Evolutionary conservation across 768 basidiomycete species (phyloP).

Genomic region (Termitomyces sp.): DNA sequence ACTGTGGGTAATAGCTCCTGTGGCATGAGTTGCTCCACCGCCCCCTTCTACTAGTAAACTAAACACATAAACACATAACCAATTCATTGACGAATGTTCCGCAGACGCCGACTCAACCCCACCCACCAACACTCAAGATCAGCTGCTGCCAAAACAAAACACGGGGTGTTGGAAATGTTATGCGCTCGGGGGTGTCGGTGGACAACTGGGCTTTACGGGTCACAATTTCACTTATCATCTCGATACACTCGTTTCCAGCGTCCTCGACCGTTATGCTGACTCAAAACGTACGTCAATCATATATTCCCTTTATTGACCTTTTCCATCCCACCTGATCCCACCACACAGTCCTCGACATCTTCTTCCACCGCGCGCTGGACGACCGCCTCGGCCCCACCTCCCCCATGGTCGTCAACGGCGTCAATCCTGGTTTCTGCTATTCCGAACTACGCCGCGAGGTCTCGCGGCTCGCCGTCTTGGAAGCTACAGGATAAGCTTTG

Average conservation of each 20-base stretch:
- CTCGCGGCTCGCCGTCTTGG: slow-evolving; percentile 8
- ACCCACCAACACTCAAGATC: no score
- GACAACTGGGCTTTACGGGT: not conserved
- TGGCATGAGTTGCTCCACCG: no score
- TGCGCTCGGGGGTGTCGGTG: no score
- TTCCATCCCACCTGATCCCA: no score
- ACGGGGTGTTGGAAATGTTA: no score
- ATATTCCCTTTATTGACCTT: no score
- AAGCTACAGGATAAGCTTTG: not conserved
- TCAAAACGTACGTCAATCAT: not conserved
- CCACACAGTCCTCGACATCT: slow-evolving; percentile 33
- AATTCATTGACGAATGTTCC: no score
- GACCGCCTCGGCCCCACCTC: slow-evolving; percentile 19
- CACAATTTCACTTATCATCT: slow-evolving; percentile 1
- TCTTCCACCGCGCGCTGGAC: slow-evolving; percentile 32
- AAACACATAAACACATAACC: no score
- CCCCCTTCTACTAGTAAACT: no score
- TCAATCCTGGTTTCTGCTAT: slow-evolving; percentile 37
- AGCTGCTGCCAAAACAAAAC: no score
- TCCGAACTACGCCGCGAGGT: slow-evolving; percentile 30
- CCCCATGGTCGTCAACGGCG: slow-evolving; percentile 27
- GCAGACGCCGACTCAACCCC: no score
- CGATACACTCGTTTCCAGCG: not conserved
- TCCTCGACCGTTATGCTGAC: not conserved
- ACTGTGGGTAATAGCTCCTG: no score